phyloP scores from a whole-genome alignment of 192 early-diverging fungal species.

The Rhizoclosmatium globosum region DNA sequence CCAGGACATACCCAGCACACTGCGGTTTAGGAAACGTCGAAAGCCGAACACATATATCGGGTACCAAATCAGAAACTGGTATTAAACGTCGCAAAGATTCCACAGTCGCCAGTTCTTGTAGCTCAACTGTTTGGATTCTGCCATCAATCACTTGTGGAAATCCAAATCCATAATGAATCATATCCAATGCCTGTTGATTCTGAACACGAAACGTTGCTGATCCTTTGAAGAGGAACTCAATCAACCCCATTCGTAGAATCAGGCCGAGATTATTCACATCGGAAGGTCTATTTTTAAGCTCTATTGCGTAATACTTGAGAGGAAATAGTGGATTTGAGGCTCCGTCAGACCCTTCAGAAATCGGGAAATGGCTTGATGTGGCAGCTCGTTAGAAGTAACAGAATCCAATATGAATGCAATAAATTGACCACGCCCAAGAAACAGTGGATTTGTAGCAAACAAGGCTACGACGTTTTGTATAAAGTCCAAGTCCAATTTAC shows the following conservation, averaged over 20 bases:
- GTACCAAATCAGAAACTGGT: constrained; percentile 40
- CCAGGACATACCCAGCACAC: constrained; percentile 46
- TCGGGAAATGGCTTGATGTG: constrained; percentile 30
- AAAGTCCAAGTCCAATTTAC: constrained; percentile 1
- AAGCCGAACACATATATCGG: not conserved
- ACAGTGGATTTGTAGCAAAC: constrained; percentile 34
- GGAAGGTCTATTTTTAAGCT: constrained; percentile 25
- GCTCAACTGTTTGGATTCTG: constrained; percentile 8
- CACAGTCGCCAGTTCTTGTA: constrained; percentile 36
- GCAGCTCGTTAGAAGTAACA: constrained; percentile 22
- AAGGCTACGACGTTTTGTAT: constrained; percentile 32
- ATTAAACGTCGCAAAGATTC: constrained; percentile 42
- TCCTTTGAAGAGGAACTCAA: constrained; percentile 32
- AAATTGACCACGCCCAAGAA: constrained; percentile 43
- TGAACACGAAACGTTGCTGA: not conserved
- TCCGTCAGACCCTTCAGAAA: constrained; percentile 35
- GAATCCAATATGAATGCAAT: constrained; percentile 45
- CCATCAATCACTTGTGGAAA: constrained; percentile 16
- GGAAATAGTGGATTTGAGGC: constrained; percentile 28
- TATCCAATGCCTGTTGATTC: constrained; percentile 13
- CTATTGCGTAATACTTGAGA: constrained; percentile 39
- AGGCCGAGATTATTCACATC: constrained; percentile 2
- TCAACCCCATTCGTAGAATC: constrained; percentile 26
- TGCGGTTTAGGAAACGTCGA: constrained; percentile 32
- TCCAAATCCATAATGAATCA: constrained; percentile 40